These are phyloP conservation scores for Echinosophora koreensis DNA, from an alignment of 306 rosid genomes.

Conservation along the genomic window DNA sequence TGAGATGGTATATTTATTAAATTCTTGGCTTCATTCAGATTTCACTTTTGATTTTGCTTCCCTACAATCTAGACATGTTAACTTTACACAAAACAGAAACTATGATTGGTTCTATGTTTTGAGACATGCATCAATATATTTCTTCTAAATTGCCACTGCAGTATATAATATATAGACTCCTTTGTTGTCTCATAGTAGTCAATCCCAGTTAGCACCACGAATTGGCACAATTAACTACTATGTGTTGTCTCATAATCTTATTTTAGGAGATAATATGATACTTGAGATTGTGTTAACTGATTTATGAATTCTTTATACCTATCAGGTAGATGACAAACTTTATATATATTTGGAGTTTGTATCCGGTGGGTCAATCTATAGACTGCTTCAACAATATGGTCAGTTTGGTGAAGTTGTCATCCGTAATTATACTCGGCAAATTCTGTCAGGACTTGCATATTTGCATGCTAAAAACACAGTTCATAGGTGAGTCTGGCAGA, in stretches of 20 bases:
- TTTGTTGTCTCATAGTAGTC: conserved; percentile 47
- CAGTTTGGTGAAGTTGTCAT: conserved; percentile 82
- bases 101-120: conserved; percentile 11
- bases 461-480: conserved; percentile 90
- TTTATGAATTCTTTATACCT: conserved; percentile 33
- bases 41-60: conserved; percentile 30
- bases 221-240: too few relatives aligned
- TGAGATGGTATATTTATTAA: conserved; percentile 60
- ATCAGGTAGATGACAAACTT: conserved; percentile 83
- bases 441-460: conserved; percentile 90
- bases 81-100: not conserved
- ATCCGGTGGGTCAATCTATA: conserved; percentile 92
- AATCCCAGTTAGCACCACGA: too few relatives aligned
- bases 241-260: conserved; percentile 51
- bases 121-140: not conserved
- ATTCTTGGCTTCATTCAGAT: conserved; percentile 36
- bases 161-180: conserved; percentile 4
- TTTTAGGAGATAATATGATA: conserved; percentile 30
- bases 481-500: conserved; percentile 71
- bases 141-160: not conserved
- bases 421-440: conserved; percentile 91
- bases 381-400: conserved; percentile 90
- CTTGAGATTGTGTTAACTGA: conserved; percentile 35
- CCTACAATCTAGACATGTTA: conserved; percentile 2
- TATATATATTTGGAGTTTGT: conserved; percentile 96